Base-by-base conservation (phyloP, 2,329 filamentous ascomycete species). In the Colletotrichum theobromicola region DNA sequence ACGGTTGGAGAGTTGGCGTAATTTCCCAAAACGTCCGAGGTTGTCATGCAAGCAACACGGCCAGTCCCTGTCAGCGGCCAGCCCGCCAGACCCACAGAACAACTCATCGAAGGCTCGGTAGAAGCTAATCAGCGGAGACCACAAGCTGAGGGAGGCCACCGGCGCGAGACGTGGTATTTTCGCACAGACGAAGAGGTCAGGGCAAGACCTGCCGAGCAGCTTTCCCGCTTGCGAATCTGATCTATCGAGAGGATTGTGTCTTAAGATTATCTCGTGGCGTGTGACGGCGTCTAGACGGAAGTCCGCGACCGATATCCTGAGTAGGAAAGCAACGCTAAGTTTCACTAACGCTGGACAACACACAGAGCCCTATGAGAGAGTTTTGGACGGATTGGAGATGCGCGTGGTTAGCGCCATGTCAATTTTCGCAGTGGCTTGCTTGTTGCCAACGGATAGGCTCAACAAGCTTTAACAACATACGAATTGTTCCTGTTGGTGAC, bases 11-110 rank as follows among this genome's bases (percentile, higher is more conserved):
- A 81, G 74, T 80, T 82, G 81, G 77, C 81, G 80, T 80, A 85
- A 86, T 86, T 87, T 87, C 86, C 86, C 83, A 85, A 86, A 83
- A 66, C 75, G 80, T 82, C 79, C 78, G 79, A 79, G 79, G 76
- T 85, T 82, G 82, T 88, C 79, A 88, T 88, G 86, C 86, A 80
- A 80, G 63, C 73, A 79, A 76, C 76, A 76, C 79, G 76, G 79
- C 77, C 77, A 70, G 70, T 76, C 78, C 77, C 73, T 78, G 79
- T 74, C 60, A 62, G 76, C 79, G 81, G 81, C 62, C 77, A 79
- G 74, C 75, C 81, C 80, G 82, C 76, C 76, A 74, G 65, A 71
- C 74, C 84, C 83, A 86, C 81, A 83, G 85, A 87, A 86, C 80
- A 83, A 82, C 79, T 80, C 80, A 80, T 85, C 81, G 85, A 87